These are phyloP conservation scores for Plantago major DNA, from an alignment of 257 asterid genomes.

Conservation along the genomic window DNA sequence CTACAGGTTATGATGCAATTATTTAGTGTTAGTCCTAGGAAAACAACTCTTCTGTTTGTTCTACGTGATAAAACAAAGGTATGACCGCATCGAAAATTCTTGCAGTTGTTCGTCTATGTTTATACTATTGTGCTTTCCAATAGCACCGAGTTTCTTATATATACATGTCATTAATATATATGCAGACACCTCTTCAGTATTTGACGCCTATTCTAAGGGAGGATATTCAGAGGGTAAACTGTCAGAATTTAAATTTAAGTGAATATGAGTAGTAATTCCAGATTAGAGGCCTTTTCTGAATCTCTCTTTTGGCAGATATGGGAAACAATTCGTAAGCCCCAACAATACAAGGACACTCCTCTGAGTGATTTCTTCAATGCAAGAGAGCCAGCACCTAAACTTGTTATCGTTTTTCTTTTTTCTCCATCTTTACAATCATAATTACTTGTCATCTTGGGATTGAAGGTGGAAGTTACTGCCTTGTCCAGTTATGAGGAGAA, in stretches of 20 bases:
- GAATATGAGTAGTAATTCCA: too few relatives aligned
- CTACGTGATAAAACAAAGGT: slow-evolving; percentile 63
- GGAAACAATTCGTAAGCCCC: slow-evolving; percentile 28
- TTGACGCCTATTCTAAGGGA: slow-evolving; percentile 34
- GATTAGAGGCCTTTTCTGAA: slow-evolving; percentile 2
- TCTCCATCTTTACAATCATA: slow-evolving; percentile 2
- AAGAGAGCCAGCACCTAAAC: slow-evolving; percentile 13
- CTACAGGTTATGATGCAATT: slow-evolving; percentile 50
- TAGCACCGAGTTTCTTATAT: slow-evolving; percentile 1
- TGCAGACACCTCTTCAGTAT: slow-evolving; percentile 36
- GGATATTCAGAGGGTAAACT: slow-evolving; percentile 31
- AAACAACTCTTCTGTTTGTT: slow-evolving; percentile 50
- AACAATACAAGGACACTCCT: slow-evolving; percentile 26
- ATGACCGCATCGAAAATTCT: slow-evolving; percentile 12
- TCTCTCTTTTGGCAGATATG: slow-evolving; percentile 26
- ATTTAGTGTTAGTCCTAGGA: slow-evolving; percentile 43
- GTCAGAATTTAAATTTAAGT: background rate
- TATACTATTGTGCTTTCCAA: slow-evolving; percentile 11
- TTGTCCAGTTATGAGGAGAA: slow-evolving; percentile 53
- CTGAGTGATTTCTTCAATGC: slow-evolving; percentile 32
- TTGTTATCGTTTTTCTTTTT: slow-evolving; percentile 10
- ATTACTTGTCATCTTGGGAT: slow-evolving; percentile 23
- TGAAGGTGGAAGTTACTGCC: slow-evolving; percentile 53
- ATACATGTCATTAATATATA: slow-evolving; percentile 11
- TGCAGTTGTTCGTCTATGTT: background rate